These are phyloP conservation scores for Pholiota adiposa DNA, from an alignment of 1,284 basidiomycete species.

Conservation along the genomic window DNA sequence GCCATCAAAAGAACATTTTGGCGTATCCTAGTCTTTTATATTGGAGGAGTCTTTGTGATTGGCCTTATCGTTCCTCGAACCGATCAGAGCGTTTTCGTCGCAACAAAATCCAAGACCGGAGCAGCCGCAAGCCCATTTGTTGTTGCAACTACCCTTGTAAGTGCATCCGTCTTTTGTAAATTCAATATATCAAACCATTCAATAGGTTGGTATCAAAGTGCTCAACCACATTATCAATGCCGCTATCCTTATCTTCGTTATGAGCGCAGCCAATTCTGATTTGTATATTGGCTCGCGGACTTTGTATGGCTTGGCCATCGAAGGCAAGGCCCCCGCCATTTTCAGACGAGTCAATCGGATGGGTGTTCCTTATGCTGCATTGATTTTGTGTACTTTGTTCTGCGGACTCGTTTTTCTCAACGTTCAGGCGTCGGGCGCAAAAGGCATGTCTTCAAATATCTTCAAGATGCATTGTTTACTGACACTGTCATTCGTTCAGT, in stretches of 20 bases:
- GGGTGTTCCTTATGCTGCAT: constrained; percentile 63
- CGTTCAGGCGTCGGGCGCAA: constrained; percentile 53
- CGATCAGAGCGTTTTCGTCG: constrained; percentile 54
- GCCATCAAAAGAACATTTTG: constrained; percentile 54
- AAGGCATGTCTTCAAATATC: constrained; percentile 36
- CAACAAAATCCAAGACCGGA: constrained; percentile 61
- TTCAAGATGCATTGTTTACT: background rate
- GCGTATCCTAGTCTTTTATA: constrained; percentile 68
- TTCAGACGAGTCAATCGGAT: constrained; percentile 59
- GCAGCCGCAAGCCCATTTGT: constrained; percentile 81
- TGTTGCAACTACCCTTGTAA: constrained; percentile 54
- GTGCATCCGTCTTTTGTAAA: constrained; percentile 17
- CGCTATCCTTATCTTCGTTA: constrained; percentile 75
- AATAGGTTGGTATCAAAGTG: constrained; percentile 67
- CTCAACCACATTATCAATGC: constrained; percentile 67
- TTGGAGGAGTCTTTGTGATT: constrained; percentile 70
- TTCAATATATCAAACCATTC: background rate
- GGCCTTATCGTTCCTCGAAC: constrained; percentile 61
- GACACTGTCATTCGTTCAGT: constrained; percentile 37
- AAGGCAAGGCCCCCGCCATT: constrained; percentile 63
- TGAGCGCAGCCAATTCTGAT: constrained; percentile 76
- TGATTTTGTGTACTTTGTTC: constrained; percentile 60
- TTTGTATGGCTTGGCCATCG: constrained; percentile 69
- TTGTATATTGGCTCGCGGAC: constrained; percentile 76
- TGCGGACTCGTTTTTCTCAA: constrained; percentile 68